Conservation (phyloP, 768 basidiomycete genomes). For the Boletus edulis region DNA sequence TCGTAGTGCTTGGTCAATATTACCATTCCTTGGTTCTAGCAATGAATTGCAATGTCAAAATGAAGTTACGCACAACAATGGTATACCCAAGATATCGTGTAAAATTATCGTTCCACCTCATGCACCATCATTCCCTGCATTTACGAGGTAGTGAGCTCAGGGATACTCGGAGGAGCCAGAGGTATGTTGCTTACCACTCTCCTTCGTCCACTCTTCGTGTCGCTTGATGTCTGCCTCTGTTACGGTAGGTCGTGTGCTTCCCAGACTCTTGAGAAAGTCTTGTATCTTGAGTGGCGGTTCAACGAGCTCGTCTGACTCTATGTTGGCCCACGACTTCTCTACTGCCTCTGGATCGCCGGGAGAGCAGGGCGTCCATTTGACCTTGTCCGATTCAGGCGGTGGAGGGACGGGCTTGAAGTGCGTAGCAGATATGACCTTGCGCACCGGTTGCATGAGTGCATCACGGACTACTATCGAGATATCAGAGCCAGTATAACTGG, state of each 20-base stretch:
- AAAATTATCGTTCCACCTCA: slow-evolving; percentile 7
- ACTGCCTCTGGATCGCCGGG: slow-evolving; percentile 84
- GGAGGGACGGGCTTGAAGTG: slow-evolving; percentile 74
- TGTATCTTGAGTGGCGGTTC: slow-evolving; percentile 78
- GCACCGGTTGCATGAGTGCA: slow-evolving; percentile 97
- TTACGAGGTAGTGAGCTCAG: background rate
- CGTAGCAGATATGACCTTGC: slow-evolving; percentile 92
- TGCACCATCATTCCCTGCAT: slow-evolving; percentile 33
- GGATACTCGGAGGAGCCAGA: background rate
- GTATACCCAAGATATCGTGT: slow-evolving; percentile 3
- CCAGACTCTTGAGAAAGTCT: slow-evolving; percentile 82
- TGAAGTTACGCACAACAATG: slow-evolving; percentile 2
- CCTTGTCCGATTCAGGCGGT: slow-evolving; percentile 20
- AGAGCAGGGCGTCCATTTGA: slow-evolving; percentile 93
- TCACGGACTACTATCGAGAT: slow-evolving; percentile 93
- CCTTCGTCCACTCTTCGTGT: slow-evolving; percentile 82
- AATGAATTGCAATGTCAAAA: background rate
- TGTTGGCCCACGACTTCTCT: slow-evolving; percentile 88
- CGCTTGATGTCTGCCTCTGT: slow-evolving; percentile 81
- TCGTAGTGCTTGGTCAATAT: slow-evolving; percentile 19
- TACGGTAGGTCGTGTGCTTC: slow-evolving; percentile 83
- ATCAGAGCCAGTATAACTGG: slow-evolving; percentile 88
- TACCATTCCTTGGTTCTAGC: slow-evolving; percentile 9
- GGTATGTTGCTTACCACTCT: slow-evolving; percentile 57
- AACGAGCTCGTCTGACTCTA: slow-evolving; percentile 84